A percentile compares a stretch with the other conserved stretches of the same genome.
These are phyloP conservation scores for Rosa lucieae DNA, from an alignment of 306 rosid species.

Conservation along the genomic window DNA sequence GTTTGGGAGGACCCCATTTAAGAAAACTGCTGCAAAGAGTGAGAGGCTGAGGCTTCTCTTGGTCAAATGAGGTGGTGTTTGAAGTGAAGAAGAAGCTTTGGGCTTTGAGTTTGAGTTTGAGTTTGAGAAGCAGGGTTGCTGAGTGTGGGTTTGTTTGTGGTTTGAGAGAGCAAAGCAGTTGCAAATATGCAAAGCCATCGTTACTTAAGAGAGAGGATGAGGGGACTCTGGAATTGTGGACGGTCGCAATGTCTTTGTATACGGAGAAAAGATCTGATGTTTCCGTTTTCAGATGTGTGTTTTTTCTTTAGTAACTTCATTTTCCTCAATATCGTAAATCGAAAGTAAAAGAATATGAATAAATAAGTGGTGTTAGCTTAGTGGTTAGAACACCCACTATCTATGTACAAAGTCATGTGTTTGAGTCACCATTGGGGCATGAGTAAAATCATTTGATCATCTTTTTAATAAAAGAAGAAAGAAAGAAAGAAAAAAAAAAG, in stretches of 20 bases:
- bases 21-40: conserved; percentile 29
- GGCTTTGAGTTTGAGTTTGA: conserved; percentile 6
- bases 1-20: conserved; percentile 40
- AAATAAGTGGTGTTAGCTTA: too few relatives aligned
- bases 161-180: conserved; percentile 18
- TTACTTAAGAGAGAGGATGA: not conserved
- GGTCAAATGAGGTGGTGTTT: conserved; percentile 23
- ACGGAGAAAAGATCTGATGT: too few relatives aligned
- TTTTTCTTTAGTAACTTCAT: too few relatives aligned
- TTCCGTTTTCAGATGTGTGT: too few relatives aligned
- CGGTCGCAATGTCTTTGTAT: not conserved
- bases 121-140: conserved; percentile 26
- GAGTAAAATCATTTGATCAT: too few relatives aligned
- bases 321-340: too few relatives aligned
- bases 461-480: too few relatives aligned
- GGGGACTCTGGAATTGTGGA: not conserved
- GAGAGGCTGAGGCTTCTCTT: conserved; percentile 56
- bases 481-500: too few relatives aligned
- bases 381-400: too few relatives aligned
- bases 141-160: conserved; percentile 9
- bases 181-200: conserved; percentile 15
- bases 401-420: too few relatives aligned
- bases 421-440: too few relatives aligned
- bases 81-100: conserved; percentile 15
- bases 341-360: too few relatives aligned